Evolutionary conservation across 129 eudicot species (phyloP).

Genomic region (Lactuca saligna): DNA sequence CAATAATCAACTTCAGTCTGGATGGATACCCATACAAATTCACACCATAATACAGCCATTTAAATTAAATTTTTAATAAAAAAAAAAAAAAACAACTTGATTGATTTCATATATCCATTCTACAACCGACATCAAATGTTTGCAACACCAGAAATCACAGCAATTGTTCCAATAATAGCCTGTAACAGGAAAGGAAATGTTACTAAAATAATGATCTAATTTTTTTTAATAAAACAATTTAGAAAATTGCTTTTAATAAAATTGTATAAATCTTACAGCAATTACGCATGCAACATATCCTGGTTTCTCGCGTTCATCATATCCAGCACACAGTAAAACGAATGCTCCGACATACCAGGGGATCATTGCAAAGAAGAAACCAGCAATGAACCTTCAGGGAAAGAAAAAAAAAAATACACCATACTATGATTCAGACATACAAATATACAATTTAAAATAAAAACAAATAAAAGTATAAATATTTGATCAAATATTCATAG

Average conservation of each 20-base stretch:
- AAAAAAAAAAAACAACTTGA: neutral
- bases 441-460: too few relatives aligned
- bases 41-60: slow-evolving; percentile 23
- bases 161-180: slow-evolving; percentile 74
- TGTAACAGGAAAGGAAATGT: slow-evolving; percentile 17
- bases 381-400: slow-evolving; percentile 70
- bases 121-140: slow-evolving; percentile 27
- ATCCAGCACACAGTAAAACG: slow-evolving; percentile 60
- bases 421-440: too few relatives aligned
- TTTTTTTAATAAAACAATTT: too few relatives aligned
- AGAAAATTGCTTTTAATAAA: too few relatives aligned
- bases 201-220: too few relatives aligned
- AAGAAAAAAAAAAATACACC: neutral
- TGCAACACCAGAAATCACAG: slow-evolving; percentile 55
- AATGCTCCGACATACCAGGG: slow-evolving; percentile 91
- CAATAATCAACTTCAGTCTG: slow-evolving; percentile 4
- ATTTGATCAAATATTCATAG: neutral
- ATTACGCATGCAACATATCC: slow-evolving; percentile 85
- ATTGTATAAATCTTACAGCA: slow-evolving; percentile 57
- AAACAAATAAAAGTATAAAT: too few relatives aligned
- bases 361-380: slow-evolving; percentile 79
- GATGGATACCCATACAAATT: slow-evolving; percentile 20
- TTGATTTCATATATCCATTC: slow-evolving; percentile 15
- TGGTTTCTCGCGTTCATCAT: slow-evolving; percentile 82
- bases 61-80: neutral